Evolutionary conservation across 192 early-diverging fungal species (phyloP).

Genomic region (Phlyctochytrium bullatum): DNA sequence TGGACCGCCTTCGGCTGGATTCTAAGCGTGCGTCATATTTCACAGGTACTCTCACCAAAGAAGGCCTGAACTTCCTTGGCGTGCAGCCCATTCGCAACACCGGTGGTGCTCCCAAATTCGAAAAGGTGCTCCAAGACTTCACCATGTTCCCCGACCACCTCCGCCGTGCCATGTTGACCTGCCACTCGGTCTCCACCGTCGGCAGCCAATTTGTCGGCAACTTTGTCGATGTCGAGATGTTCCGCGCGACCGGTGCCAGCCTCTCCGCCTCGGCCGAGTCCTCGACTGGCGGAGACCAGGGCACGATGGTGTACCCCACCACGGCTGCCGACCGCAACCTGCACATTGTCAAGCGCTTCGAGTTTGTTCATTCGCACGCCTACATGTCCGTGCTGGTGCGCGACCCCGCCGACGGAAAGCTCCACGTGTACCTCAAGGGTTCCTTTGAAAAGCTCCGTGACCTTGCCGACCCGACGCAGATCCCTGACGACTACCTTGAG

Average conservation of each 20-base stretch:
- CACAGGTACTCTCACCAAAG: constrained; percentile 68
- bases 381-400: constrained; percentile 70
- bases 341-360: constrained; percentile 54
- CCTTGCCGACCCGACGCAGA: constrained; percentile 36
- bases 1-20: not conserved
- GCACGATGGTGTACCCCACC: constrained; percentile 26
- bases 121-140: constrained; percentile 26
- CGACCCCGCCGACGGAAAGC: constrained; percentile 44
- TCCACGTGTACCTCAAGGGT: constrained; percentile 62
- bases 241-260: constrained; percentile 58
- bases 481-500: constrained; percentile 59
- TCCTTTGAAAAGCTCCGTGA: constrained; percentile 72
- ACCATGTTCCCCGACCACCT: constrained; percentile 21
- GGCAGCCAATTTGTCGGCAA: constrained; percentile 65
- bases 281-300: constrained; percentile 19
- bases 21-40: not conserved
- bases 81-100: constrained; percentile 24
- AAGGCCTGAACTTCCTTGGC: constrained; percentile 68
- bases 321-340: constrained; percentile 23
- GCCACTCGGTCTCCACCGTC: constrained; percentile 66
- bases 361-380: constrained; percentile 50
- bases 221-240: constrained; percentile 80
- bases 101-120: constrained; percentile 7
- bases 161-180: constrained; percentile 48
- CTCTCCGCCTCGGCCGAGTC: constrained; percentile 35